A percentile compares a stretch with the other conserved stretches of the same genome.
These are phyloP conservation scores for Flaveria sonorensis DNA, from an alignment of 129 eudicot genomes.

Conservation along the genomic window DNA sequence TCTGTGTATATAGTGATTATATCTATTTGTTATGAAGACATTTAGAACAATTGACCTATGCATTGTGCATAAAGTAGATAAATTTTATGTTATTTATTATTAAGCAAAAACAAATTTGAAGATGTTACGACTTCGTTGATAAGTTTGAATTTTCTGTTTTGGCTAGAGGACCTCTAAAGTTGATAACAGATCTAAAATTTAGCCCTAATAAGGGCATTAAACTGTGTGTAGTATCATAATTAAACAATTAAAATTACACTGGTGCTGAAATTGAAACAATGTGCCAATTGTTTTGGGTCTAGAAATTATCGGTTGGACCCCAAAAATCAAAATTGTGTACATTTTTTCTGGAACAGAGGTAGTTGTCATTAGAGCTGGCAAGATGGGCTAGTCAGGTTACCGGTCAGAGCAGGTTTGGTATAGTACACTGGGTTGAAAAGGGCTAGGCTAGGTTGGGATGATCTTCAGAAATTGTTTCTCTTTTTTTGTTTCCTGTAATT, in stretches of 20 bases:
- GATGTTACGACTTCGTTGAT: not conserved
- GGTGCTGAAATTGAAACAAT: slow-evolving; percentile 6
- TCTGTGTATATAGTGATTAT: not conserved
- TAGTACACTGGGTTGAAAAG: not conserved
- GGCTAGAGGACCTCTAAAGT: not conserved
- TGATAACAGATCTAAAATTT: not conserved
- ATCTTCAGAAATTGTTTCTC: not conserved
- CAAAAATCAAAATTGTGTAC: slow-evolving; percentile 17
- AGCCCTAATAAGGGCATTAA: not conserved
- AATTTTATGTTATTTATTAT: not conserved
- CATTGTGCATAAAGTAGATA: not conserved
- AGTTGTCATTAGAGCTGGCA: not conserved
- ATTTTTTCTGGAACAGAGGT: slow-evolving; percentile 1
- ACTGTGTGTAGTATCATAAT: not conserved
- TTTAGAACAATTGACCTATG: not conserved
- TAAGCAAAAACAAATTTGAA: not conserved
- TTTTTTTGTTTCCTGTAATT: no score
- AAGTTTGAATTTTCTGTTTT: not conserved
- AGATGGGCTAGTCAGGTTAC: not conserved
- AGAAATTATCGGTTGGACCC: not conserved
- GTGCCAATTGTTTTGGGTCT: not conserved
- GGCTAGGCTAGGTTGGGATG: not conserved
- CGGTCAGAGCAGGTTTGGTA: not conserved
- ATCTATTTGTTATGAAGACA: not conserved
- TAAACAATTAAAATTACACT: not conserved